Evolutionary conservation across 495 filamentous ascomycete genomes (phyloP).

Genomic region (Trypethelium eluteriae): DNA sequence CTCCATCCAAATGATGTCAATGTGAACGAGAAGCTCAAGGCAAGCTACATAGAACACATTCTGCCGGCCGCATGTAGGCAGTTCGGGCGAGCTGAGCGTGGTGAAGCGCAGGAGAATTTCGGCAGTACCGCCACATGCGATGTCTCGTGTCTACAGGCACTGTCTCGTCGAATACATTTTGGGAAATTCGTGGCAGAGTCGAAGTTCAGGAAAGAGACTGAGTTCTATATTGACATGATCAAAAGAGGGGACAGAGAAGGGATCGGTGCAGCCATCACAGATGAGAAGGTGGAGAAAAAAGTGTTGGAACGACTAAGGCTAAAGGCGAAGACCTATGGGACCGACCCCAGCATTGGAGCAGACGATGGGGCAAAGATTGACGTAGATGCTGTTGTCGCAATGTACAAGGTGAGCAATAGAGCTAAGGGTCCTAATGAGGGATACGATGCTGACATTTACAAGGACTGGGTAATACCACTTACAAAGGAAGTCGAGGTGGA

Average conservation of each 20-base stretch:
- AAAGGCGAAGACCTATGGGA: slow-evolving; percentile 94
- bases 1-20: slow-evolving; percentile 90
- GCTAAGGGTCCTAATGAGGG: not conserved
- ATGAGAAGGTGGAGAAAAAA: slow-evolving; percentile 80
- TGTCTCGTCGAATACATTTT: slow-evolving; percentile 91
- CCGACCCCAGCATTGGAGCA: slow-evolving; percentile 65
- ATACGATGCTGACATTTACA: slow-evolving; percentile 25
- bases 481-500: slow-evolving; percentile 98
- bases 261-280: slow-evolving; percentile 84
- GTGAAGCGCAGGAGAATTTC: slow-evolving; percentile 88
- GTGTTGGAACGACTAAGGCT: slow-evolving; percentile 78
- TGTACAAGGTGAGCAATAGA: slow-evolving; percentile 64
- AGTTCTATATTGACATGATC: slow-evolving; percentile 73
- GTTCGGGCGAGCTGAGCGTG: slow-evolving; percentile 65
- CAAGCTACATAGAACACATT: slow-evolving; percentile 72
- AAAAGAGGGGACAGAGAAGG: slow-evolving; percentile 65
- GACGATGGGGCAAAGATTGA: slow-evolving; percentile 68
- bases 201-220: slow-evolving; percentile 84
- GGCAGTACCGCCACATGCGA: slow-evolving; percentile 88
- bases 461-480: slow-evolving; percentile 88
- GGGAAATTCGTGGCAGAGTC: slow-evolving; percentile 98
- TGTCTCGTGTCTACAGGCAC: slow-evolving; percentile 80
- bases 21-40: slow-evolving; percentile 80
- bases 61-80: slow-evolving; percentile 73
- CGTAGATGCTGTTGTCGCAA: slow-evolving; percentile 81